Conservation (phyloP, 2,329 filamentous ascomycete genomes). For the Paecilomyces niveus region DNA sequence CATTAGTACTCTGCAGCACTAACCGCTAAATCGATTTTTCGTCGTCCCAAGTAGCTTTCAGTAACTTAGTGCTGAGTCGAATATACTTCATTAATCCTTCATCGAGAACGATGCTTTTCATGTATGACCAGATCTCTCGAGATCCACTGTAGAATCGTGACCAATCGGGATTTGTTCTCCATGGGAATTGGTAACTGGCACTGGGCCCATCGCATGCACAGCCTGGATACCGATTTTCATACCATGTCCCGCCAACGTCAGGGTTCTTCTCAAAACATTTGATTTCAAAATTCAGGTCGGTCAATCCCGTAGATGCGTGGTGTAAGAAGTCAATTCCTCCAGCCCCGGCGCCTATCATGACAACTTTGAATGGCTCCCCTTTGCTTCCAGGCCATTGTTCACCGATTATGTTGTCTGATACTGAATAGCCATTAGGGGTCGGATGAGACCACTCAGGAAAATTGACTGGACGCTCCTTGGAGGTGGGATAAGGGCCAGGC, state of each 20-base stretch:
- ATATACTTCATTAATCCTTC: background rate
- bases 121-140: slow-evolving; percentile 7
- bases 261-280: slow-evolving; percentile 4
- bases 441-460: background rate
- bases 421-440: background rate
- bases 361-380: slow-evolving; percentile 8
- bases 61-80: slow-evolving; percentile 12
- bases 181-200: slow-evolving; percentile 26
- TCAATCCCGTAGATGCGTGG: slow-evolving; percentile 7
- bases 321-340: slow-evolving; percentile 14
- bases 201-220: slow-evolving; percentile 26
- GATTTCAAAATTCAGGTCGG: slow-evolving; percentile 1
- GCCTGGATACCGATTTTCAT: slow-evolving; percentile 26
- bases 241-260: slow-evolving; percentile 17
- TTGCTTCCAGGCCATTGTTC: too few relatives aligned
- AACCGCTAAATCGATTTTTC: slow-evolving; percentile 9
- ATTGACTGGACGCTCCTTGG: background rate
- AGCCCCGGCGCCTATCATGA: slow-evolving; percentile 12
- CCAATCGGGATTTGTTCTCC: slow-evolving; percentile 17
- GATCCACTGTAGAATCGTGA: slow-evolving; percentile 1
- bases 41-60: slow-evolving; percentile 7
- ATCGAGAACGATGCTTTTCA: background rate
- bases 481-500: slow-evolving; percentile 1
- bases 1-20: slow-evolving; percentile 1
- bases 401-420: background rate